Evolutionary conservation across 176 grass and related monocot genomes (phyloP), one percentile per base, ranked within the genome.

Genomic region (Eragrostis nindensis): DNA sequence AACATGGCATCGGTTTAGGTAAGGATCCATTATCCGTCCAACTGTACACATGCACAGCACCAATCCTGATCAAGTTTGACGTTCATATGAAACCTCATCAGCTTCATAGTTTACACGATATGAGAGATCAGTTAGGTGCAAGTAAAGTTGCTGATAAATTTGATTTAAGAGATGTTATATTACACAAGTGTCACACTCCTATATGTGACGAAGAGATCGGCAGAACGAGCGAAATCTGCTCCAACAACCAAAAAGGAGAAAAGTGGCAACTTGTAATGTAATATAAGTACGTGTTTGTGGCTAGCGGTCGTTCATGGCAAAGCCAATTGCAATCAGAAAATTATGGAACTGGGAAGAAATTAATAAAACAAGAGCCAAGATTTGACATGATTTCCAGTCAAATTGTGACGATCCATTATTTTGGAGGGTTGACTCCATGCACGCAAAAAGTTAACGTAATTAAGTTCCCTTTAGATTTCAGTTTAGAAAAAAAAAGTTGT

Each of bases 1-100:
- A 77, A n/a, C 66, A 85, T 32, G 83, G 5, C 83, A 76, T 81
- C 66, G 38, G 50, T 84, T n/a, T 85, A 72, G 87, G 87, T 77
- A 65, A 12, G 14, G 22, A 4, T 59, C 53, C 25, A 71, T 44
- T 44, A 15, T 18, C 18, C 13, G 75, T 55, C 81, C 71, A 76
- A 64, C 63, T 48, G 59, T 62, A 52, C 46, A 32, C 76, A 21
- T 13, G 18, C 36, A 26, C 56, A 40, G 55, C 43, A 85, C 77
- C 56, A 71, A 89, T 69, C 67, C 29, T 50, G 56, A 76, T 21
- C 54, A 25, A 75, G 55, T 25, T 61, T 48, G 12, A n/a, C 47
- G 64, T 62, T 57, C 32, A 54, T 39, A 69, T 42, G 22, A n/a
- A 62, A 85, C 75, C 76, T 81, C 82, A 80, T 70, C 87, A 25